Conservation (phyloP, 768 basidiomycete genomes). For the Pulveroboletus sp. region DNA sequence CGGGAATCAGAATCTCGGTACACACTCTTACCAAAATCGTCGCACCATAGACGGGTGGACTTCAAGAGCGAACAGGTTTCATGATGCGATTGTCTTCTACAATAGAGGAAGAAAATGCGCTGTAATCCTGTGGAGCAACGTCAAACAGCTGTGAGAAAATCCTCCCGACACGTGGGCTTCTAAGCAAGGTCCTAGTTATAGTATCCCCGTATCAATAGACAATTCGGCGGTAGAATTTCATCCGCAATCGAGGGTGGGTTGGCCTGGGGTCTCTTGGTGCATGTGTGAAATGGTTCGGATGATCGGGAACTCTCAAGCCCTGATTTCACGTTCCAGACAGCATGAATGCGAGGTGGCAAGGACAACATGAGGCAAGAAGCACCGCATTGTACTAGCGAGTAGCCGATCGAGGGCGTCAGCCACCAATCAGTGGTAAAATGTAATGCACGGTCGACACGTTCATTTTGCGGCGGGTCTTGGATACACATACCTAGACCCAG, state of each 20-base stretch:
- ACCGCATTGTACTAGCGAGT: constrained; percentile 15
- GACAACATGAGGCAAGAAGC: constrained; percentile 28
- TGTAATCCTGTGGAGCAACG: neutral
- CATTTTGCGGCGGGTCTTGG: constrained; percentile 12
- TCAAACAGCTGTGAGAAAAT: constrained; percentile 2
- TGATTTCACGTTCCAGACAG: constrained; percentile 24
- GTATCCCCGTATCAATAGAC: neutral
- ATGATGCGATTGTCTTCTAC: neutral
- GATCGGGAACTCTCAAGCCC: constrained; percentile 17
- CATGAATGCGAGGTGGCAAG: constrained; percentile 26
- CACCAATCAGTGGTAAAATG: constrained; percentile 10
- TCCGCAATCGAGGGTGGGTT: neutral
- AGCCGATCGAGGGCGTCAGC: constrained; percentile 17
- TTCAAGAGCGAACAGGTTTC: neutral
- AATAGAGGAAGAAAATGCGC: neutral
- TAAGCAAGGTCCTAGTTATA: neutral
- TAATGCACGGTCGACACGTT: constrained; percentile 17
- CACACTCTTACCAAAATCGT: constrained; percentile 7
- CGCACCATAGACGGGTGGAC: neutral
- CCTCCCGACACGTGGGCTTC: constrained; percentile 3
- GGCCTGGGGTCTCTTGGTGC: constrained; percentile 21
- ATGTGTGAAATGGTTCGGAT: constrained; percentile 14
- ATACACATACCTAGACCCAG: constrained; percentile 14
- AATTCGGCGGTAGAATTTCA: neutral
- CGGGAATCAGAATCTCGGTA: neutral